A percentile compares a stretch with the other conserved stretches of the same genome.
Conservation (phyloP, 257 asterid genomes). For the Eustoma russellianum region DNA sequence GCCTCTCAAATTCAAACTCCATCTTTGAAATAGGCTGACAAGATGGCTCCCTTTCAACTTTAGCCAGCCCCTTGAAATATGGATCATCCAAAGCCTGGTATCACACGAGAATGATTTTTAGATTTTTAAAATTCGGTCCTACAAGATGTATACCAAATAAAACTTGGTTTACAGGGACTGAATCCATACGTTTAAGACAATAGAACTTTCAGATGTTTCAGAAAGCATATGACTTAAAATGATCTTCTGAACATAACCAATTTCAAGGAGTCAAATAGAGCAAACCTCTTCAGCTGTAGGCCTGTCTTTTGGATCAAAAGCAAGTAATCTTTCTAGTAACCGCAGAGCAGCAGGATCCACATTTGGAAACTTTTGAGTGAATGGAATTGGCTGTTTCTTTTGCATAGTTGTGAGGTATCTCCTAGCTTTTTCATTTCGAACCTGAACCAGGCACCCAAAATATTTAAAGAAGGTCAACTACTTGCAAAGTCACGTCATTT, state of each 20-base stretch:
- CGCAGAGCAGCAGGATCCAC: slow-evolving; percentile 69
- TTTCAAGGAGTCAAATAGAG: not conserved
- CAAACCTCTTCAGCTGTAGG: slow-evolving; percentile 82
- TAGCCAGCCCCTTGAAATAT: slow-evolving; percentile 70
- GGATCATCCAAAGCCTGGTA: slow-evolving; percentile 74
- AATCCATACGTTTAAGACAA: too few relatives aligned
- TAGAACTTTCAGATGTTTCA: not conserved
- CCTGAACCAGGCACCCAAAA: slow-evolving; percentile 32
- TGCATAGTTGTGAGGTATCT: slow-evolving; percentile 75
- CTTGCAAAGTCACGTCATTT: not conserved
- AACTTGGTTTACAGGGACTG: too few relatives aligned
- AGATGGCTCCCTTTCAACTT: slow-evolving; percentile 76
- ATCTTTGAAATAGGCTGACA: slow-evolving; percentile 63
- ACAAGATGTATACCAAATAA: not conserved
- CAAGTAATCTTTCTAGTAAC: slow-evolving; percentile 61
- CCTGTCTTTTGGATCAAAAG: slow-evolving; percentile 87
- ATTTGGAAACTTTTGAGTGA: slow-evolving; percentile 68
- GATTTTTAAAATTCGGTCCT: not conserved
- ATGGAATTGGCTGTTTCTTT: slow-evolving; percentile 62
- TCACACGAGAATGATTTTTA: slow-evolving; percentile 4
- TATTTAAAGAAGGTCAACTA: not conserved
- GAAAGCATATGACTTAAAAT: not conserved
- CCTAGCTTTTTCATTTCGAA: slow-evolving; percentile 83
- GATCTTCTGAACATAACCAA: not conserved
- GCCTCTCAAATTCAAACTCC: slow-evolving; percentile 85